phyloP scores from a whole-genome alignment of 805 yeast genomes.

The Wickerhamiella bombiphila region DNA sequence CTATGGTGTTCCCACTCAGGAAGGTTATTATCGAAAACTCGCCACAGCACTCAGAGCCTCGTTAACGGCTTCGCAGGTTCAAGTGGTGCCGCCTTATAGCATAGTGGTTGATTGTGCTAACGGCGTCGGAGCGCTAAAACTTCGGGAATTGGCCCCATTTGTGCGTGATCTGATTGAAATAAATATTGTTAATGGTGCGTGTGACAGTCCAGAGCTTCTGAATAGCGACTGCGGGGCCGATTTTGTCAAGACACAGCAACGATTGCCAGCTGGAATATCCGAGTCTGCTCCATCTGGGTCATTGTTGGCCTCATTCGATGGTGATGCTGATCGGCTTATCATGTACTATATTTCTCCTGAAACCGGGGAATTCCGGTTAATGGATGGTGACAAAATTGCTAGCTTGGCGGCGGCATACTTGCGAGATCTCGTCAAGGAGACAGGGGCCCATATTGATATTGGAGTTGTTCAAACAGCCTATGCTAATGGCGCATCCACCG shows the following conservation, averaged over 20 bases:
- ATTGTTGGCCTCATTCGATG: constrained; percentile 66
- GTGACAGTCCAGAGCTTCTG: constrained; percentile 38
- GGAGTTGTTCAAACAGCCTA: constrained; percentile 97
- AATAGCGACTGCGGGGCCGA: constrained; percentile 90
- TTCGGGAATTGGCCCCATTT: constrained; percentile 33
- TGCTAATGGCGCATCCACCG: constrained; percentile 87
- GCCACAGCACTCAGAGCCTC: constrained; percentile 34
- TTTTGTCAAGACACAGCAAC: constrained; percentile 80
- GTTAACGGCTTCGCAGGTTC: constrained; percentile 16
- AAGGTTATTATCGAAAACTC: constrained; percentile 57
- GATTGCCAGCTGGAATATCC: constrained; percentile 40
- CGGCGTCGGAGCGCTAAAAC: constrained; percentile 87
- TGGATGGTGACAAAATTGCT: constrained; percentile 92
- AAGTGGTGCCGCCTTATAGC: constrained; percentile 17
- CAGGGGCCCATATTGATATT: constrained; percentile 30
- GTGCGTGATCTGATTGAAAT: constrained; percentile 31
- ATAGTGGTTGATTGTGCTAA: constrained; percentile 70
- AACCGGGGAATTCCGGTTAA: constrained; percentile 23
- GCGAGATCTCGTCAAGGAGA: constrained; percentile 32
- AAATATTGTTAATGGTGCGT: constrained; percentile 36
- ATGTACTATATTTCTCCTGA: constrained; percentile 35
- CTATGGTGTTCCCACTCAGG: constrained; percentile 49
- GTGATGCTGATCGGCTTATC: constrained; percentile 92
- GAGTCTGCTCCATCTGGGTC: background rate
- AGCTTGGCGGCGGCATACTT: constrained; percentile 63